Evolutionary conservation across 164 flowering plant genomes (phyloP).

Genomic region (Annona cherimola): DNA sequence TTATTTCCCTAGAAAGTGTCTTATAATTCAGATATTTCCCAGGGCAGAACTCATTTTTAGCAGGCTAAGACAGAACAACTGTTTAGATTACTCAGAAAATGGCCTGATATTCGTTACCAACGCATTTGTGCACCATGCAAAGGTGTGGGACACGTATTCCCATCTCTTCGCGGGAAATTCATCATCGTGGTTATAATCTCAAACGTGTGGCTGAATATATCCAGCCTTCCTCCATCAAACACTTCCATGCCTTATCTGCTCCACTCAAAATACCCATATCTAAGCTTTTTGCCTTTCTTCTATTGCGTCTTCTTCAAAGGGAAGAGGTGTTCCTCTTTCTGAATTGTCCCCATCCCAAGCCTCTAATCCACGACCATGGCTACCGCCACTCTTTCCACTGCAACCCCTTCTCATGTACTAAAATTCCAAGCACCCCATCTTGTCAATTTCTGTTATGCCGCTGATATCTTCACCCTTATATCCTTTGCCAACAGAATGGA

Average conservation of each 20-base stretch:
- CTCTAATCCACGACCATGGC: slow-evolving; percentile 28
- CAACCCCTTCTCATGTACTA: slow-evolving; percentile 40
- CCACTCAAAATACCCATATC: not conserved
- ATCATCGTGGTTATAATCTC: not conserved
- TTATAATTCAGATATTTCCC: no score
- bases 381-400: slow-evolving; percentile 36
- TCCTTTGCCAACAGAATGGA: not conserved
- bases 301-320: not conserved
- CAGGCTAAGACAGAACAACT: not conserved
- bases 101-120: not conserved
- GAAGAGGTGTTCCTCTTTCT: not conserved
- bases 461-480: not conserved
- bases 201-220: slow-evolving; percentile 28
- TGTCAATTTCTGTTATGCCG: not conserved
- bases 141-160: not conserved
- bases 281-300: not conserved
- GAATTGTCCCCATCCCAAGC: not conserved
- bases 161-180: not conserved
- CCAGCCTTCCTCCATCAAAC: slow-evolving; percentile 21
- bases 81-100: not conserved
- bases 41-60: not conserved
- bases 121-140: not conserved
- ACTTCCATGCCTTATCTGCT: slow-evolving; percentile 17
- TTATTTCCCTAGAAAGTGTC: no score
- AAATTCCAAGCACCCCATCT: not conserved